These are phyloP conservation scores for Verruconis gallopava DNA, from an alignment of 2,329 filamentous ascomycete genomes.

Conservation along the genomic window DNA sequence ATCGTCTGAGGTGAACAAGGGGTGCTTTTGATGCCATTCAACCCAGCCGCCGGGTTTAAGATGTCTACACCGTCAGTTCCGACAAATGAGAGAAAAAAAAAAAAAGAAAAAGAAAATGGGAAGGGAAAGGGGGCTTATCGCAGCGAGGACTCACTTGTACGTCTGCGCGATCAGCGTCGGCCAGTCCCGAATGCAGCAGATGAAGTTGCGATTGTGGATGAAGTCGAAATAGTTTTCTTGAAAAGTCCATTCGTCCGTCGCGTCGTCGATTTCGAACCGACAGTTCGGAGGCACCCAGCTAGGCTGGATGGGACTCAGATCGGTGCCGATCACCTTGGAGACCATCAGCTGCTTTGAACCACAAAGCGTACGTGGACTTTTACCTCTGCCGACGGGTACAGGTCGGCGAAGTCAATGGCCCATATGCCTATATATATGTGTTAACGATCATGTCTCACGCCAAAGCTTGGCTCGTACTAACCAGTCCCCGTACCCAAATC, in stretches of 20 bases:
- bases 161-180: slow-evolving; percentile 6
- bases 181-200: neutral
- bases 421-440: no score
- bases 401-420: slow-evolving; percentile 27
- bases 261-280: slow-evolving; percentile 5
- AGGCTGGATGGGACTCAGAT: slow-evolving; percentile 26
- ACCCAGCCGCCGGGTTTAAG: slow-evolving; percentile 8
- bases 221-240: slow-evolving; percentile 6
- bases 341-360: no score
- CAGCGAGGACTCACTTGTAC: no score
- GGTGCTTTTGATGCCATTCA: no score
- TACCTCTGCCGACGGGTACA: slow-evolving; percentile 20
- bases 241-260: slow-evolving; percentile 3
- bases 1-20: slow-evolving; percentile 4
- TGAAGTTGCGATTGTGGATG: slow-evolving; percentile 1
- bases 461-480: no score
- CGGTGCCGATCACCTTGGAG: slow-evolving; percentile 24
- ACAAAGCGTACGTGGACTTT: no score
- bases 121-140: no score
- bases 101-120: no score
- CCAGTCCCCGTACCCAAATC: slow-evolving; percentile 18
- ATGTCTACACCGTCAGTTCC: no score
- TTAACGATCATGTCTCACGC: no score
- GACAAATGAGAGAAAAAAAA: no score
- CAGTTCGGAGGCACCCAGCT: slow-evolving; percentile 13